These are phyloP conservation scores for Carex pumila DNA, from an alignment of 176 grass and related monocot species.

Conservation along the genomic window DNA sequence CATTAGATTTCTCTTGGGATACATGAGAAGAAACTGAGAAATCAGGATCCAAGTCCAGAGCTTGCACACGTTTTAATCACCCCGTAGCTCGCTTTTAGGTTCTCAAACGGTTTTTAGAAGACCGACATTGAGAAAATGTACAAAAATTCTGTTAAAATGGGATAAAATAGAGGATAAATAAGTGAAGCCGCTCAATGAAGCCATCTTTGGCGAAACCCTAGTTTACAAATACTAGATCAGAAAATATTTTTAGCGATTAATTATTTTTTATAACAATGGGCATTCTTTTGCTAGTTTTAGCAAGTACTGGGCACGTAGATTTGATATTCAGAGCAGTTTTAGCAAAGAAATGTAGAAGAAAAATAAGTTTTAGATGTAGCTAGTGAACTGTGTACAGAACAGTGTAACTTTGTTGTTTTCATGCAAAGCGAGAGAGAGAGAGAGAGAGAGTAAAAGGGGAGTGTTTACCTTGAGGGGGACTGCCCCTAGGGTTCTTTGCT, in stretches of 20 bases:
- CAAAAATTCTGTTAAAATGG: not conserved
- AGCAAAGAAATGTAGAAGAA: not conserved
- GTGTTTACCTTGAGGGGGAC: conserved; percentile 36
- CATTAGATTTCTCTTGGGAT: not conserved
- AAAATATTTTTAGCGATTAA: not conserved
- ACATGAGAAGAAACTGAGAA: not conserved
- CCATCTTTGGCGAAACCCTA: conserved; percentile 30
- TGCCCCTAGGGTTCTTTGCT: conserved; percentile 37
- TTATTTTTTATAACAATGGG: not conserved
- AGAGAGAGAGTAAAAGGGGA: not conserved
- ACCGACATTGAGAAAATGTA: conserved; percentile 18
- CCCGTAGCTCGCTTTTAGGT: conserved; percentile 17
- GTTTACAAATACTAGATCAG: conserved; percentile 10
- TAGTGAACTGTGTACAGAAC: not conserved
- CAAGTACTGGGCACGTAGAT: not conserved
- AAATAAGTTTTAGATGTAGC: not conserved
- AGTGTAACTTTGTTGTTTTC: not conserved
- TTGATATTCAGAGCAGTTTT: not conserved
- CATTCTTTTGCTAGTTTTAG: not conserved
- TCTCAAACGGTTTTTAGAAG: conserved; percentile 16
- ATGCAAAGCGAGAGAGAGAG: not conserved
- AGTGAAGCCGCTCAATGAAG: not conserved
- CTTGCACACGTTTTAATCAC: conserved; percentile 25
- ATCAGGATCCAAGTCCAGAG: not conserved
- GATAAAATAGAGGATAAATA: conserved; percentile 2